Evolutionary conservation across 2,329 filamentous ascomycete genomes (phyloP).

Genomic region (Myriosclerotinia duriaeana): DNA sequence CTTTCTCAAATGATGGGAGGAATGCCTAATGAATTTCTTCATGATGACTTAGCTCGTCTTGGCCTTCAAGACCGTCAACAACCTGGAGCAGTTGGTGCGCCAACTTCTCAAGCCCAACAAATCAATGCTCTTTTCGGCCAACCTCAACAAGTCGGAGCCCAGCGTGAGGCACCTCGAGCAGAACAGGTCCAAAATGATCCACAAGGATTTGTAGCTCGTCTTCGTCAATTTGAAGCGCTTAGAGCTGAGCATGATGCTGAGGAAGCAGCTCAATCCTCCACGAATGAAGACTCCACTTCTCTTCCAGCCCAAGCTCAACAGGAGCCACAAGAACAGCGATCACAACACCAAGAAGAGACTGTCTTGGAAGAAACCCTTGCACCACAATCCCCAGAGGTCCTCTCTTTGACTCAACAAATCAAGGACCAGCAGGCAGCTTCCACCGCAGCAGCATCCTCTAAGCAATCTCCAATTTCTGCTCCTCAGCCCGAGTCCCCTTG

Average conservation of each 20-base stretch:
- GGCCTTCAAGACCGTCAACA: conserved; percentile 47
- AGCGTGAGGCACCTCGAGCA: conserved; percentile 58
- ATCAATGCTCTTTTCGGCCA: conserved; percentile 38
- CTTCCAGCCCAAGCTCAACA: conserved; percentile 33
- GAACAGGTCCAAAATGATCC: conserved; percentile 61
- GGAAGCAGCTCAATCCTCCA: conserved; percentile 38
- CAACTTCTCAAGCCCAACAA: conserved; percentile 37
- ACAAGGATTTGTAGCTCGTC: conserved; percentile 60
- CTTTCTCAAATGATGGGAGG: conserved; percentile 43
- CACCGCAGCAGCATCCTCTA: conserved; percentile 48
- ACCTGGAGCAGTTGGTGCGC: conserved; percentile 29
- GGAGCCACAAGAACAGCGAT: conserved; percentile 28
- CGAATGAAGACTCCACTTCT: conserved; percentile 37
- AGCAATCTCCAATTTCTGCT: conserved; percentile 53
- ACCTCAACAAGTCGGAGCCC: conserved; percentile 30
- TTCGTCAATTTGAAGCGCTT: conserved; percentile 80
- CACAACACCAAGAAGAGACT: conserved; percentile 18
- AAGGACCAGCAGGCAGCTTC: conserved; percentile 59
- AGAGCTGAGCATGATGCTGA: conserved; percentile 69
- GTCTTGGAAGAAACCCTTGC: conserved; percentile 29
- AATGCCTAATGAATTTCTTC: conserved; percentile 54
- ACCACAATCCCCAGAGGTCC: conserved; percentile 47
- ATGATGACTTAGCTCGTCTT: conserved; percentile 74
- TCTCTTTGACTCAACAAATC: conserved; percentile 81
- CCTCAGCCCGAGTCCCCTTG: conserved; percentile 52